Conservation (phyloP, 768 basidiomycete genomes). For the Brasilioporus rufonigricans region DNA sequence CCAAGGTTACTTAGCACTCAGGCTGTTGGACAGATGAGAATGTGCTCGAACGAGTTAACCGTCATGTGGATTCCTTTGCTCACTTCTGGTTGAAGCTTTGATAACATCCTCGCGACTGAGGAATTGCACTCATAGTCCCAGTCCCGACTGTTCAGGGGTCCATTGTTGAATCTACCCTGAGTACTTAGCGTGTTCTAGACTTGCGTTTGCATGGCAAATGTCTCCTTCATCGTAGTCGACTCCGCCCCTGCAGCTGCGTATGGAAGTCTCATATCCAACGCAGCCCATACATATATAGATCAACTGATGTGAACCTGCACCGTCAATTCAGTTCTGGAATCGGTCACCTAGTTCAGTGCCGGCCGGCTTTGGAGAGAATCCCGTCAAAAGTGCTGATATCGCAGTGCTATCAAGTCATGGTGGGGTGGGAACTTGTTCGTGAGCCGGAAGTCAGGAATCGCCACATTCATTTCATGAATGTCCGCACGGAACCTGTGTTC, state of each 20-base stretch:
- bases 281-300: not conserved
- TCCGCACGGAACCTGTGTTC: slow-evolving; percentile 7
- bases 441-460: slow-evolving; percentile 5
- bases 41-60: too few relatives aligned
- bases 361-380: not conserved
- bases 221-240: not conserved
- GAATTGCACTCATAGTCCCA: not conserved
- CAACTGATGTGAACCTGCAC: not conserved
- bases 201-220: not conserved
- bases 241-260: not conserved
- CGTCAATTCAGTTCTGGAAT: slow-evolving; percentile 1
- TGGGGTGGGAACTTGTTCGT: not conserved
- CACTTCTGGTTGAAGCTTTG: slow-evolving; percentile 6
- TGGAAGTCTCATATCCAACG: not conserved
- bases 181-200: not conserved
- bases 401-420: not conserved
- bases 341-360: slow-evolving; percentile 8
- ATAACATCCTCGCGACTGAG: slow-evolving; percentile 4
- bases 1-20: too few relatives aligned
- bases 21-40: too few relatives aligned
- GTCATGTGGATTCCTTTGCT: not conserved
- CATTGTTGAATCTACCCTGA: not conserved
- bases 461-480: slow-evolving; percentile 2
- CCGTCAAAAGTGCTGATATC: not conserved
- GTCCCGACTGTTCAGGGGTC: slow-evolving; percentile 3